Percentiles rank a stretch among this genome's conserved stretches.
Evolutionary conservation across 2,329 filamentous ascomycete species (phyloP).

Genomic region (Pyricularia sp.): DNA sequence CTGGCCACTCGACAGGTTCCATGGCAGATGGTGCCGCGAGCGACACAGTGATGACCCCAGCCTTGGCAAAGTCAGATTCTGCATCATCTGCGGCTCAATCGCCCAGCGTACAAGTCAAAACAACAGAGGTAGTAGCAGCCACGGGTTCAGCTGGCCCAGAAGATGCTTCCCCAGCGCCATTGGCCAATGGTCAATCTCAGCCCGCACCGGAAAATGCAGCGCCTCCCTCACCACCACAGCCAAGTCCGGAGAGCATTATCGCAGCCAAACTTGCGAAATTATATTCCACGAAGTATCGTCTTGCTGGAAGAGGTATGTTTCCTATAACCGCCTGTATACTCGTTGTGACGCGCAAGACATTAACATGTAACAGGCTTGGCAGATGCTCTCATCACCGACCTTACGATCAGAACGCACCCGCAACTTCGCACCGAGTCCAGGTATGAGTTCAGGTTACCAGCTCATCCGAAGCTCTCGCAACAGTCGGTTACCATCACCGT

Average conservation of each 20-base stretch:
- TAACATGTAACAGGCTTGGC: slow-evolving; percentile 25
- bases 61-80: not conserved
- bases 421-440: slow-evolving; percentile 44
- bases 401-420: slow-evolving; percentile 57
- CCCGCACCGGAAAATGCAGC: slow-evolving; percentile 1
- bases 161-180: not conserved
- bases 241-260: slow-evolving; percentile 10
- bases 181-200: not conserved
- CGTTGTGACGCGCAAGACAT: slow-evolving; percentile 5
- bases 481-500: slow-evolving; percentile 63
- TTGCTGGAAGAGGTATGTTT: slow-evolving; percentile 27
- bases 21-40: slow-evolving; percentile 6
- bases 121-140: not conserved
- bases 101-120: not conserved
- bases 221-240: slow-evolving; percentile 11
- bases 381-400: slow-evolving; percentile 53
- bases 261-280: slow-evolving; percentile 17
- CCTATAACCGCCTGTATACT: not conserved
- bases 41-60: not conserved
- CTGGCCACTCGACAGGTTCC: slow-evolving; percentile 20
- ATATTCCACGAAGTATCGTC: slow-evolving; percentile 21
- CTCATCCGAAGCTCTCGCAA: slow-evolving; percentile 51
- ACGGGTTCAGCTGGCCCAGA: not conserved
- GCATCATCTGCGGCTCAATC: not conserved
- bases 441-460: slow-evolving; percentile 50